These are phyloP conservation scores for Trichodelitschia bisporula DNA, from an alignment of 495 filamentous ascomycete species.

Conservation along the genomic window DNA sequence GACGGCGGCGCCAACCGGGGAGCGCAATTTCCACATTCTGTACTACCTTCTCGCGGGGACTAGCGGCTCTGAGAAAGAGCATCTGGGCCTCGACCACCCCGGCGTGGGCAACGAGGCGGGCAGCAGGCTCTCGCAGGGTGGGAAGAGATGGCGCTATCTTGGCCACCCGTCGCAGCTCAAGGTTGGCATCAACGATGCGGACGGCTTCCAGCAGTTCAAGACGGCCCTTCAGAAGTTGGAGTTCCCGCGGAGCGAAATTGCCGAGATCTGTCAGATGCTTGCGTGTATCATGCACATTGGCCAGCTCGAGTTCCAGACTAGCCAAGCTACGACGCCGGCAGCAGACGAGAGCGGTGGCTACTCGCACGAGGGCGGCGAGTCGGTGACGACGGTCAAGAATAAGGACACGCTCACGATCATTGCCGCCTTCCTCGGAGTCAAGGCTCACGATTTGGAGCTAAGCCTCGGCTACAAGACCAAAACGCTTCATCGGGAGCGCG, in stretches of 20 bases:
- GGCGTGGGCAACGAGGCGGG: slow-evolving; percentile 17
- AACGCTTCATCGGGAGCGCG: slow-evolving; percentile 78
- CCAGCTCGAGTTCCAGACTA: slow-evolving; percentile 71
- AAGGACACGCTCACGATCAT: slow-evolving; percentile 70
- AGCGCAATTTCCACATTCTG: slow-evolving; percentile 84
- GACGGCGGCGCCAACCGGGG: slow-evolving; percentile 73
- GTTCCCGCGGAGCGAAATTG: slow-evolving; percentile 79
- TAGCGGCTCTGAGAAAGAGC: slow-evolving; percentile 65
- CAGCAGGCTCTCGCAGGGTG: slow-evolving; percentile 23
- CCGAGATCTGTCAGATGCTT: slow-evolving; percentile 83
- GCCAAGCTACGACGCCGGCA: slow-evolving; percentile 47
- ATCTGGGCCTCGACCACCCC: slow-evolving; percentile 54
- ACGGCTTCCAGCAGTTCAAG: slow-evolving; percentile 96
- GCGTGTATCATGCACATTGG: slow-evolving; percentile 86
- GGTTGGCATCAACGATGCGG: slow-evolving; percentile 83
- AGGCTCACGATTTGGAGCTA: slow-evolving; percentile 52
- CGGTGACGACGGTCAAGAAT: slow-evolving; percentile 66
- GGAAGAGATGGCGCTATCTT: slow-evolving; percentile 79
- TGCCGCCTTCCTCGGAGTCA: slow-evolving; percentile 77
- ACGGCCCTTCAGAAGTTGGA: slow-evolving; percentile 81
- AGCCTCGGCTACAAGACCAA: slow-evolving; percentile 88
- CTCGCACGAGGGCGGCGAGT: slow-evolving; percentile 81
- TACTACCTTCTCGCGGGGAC: slow-evolving; percentile 92
- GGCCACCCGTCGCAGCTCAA: slow-evolving; percentile 92
- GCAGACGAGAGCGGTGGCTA: slow-evolving; percentile 89